Evolutionary conservation across 2,329 filamentous ascomycete species (phyloP), one percentile per base, ranked within the genome.

Genomic region (Aaosphaeria pasadenensis): DNA sequence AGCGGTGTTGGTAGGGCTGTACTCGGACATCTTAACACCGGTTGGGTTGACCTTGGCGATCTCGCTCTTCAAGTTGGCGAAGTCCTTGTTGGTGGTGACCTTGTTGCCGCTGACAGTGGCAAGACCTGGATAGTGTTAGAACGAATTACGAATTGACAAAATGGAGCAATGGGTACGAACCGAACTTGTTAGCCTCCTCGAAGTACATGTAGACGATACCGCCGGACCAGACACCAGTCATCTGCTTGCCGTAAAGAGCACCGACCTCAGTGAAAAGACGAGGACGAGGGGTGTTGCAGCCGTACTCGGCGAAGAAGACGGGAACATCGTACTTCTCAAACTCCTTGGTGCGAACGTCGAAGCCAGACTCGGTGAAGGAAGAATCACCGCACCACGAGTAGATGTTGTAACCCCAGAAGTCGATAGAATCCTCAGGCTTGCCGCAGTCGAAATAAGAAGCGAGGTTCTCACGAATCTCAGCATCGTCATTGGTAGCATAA

Each of bases 341-440:
- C 75, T 96, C 92, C 57, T 89, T 73, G 59, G 91, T 91, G 70
- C 92, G 88, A 48, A 84, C 80, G 56, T 86, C 79, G 75, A 91
- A 99, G 46, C 90, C 89, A 4, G 94, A 96, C 50, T 79, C 67
- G 33, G 78, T 66, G 76, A 87, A 94, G 63, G 78, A 83, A 66
- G 89, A 95, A 60, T 91, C 72, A 59, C 92, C 94, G 71, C 94
- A 99, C 94, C 94, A 99, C 45, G 91, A 95, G 82, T 99, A 99
- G 76, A 97, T 96, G 81, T 99, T 99, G 86, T 97, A 97, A 50
- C 94, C 94, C 89, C 91, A 99, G 80, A 95, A 97, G 74, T 99
- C 94, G 57, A 97, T 96, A 52, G 87, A 72, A 65, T 74, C 73
- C 6, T 77, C 75, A 32, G 45, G 13, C 51, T 77, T 68, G 51